phyloP scores from a whole-genome alignment of 2,329 filamentous ascomycete species.

The Pseudogymnoascus sp. region DNA sequence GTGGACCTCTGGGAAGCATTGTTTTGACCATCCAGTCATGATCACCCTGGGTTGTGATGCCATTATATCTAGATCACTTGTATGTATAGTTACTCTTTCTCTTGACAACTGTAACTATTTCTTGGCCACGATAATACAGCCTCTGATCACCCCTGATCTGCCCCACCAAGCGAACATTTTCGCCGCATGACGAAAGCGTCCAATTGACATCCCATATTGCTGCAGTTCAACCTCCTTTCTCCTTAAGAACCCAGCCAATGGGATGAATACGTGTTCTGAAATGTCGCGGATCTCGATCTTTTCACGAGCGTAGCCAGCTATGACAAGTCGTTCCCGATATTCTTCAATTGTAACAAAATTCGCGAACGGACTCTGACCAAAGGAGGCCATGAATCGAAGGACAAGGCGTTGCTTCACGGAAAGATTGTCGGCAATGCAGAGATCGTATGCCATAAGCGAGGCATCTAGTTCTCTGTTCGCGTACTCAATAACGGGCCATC shows the following conservation, averaged over 20 bases:
- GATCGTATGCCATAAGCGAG: constrained; percentile 18
- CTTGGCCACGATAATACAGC: constrained; percentile 36
- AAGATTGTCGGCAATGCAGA: constrained; percentile 14
- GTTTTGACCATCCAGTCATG: too few relatives aligned
- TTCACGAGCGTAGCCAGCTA: constrained; percentile 41
- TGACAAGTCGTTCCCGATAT: constrained; percentile 41
- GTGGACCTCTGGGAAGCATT: too few relatives aligned
- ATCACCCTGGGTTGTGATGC: too few relatives aligned
- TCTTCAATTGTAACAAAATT: constrained; percentile 23
- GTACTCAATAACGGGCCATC: constrained; percentile 15
- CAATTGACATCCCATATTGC: constrained; percentile 34
- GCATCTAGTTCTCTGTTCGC: constrained; percentile 14
- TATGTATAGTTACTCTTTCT: neutral
- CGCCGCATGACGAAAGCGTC: constrained; percentile 31
- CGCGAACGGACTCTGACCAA: constrained; percentile 13
- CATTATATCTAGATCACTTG: neutral
- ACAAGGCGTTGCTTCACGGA: constrained; percentile 9
- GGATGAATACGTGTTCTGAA: constrained; percentile 47
- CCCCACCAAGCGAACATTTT: constrained; percentile 39
- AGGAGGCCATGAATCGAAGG: constrained; percentile 9
- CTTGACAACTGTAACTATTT: constrained; percentile 7
- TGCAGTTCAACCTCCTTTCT: constrained; percentile 32
- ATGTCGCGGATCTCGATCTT: constrained; percentile 44
- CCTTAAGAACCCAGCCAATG: constrained; percentile 41
- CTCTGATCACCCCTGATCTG: constrained; percentile 33